Evolutionary conservation across 2,329 filamentous ascomycete genomes (phyloP).

Genomic region (Exophiala viscosa): DNA sequence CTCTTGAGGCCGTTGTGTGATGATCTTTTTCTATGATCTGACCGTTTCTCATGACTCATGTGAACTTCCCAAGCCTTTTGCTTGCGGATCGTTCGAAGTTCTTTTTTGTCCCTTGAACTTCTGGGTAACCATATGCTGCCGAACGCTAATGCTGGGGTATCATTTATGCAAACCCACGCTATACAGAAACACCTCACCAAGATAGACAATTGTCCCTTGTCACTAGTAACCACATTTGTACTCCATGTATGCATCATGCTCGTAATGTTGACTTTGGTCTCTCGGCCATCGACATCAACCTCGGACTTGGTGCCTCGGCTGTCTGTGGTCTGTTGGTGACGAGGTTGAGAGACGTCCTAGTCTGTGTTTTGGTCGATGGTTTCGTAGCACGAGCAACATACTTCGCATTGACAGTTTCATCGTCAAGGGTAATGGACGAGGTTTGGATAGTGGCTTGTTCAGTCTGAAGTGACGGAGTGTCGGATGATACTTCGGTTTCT

Average conservation of each 20-base stretch:
- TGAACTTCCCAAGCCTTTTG: neutral
- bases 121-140: constrained; percentile 12
- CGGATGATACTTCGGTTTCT: constrained; percentile 25
- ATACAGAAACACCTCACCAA: constrained; percentile 24
- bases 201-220: constrained; percentile 8
- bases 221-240: constrained; percentile 19
- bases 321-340: constrained; percentile 9
- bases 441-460: neutral
- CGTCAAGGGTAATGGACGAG: neutral
- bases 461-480: constrained; percentile 9
- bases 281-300: constrained; percentile 23
- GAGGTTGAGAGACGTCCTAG: constrained; percentile 11
- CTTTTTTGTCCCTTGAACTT: constrained; percentile 7
- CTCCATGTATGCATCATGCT: constrained; percentile 13
- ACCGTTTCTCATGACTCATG: constrained; percentile 19
- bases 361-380: neutral
- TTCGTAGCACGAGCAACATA: constrained; percentile 5
- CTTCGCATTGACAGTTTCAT: constrained; percentile 2
- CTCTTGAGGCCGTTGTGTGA: neutral
- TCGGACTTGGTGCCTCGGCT: constrained; percentile 10
- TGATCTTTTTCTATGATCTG: constrained; percentile 10
- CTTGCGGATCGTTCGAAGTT: constrained; percentile 1
- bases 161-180: constrained; percentile 23
- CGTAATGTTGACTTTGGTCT: constrained; percentile 26
- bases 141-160: constrained; percentile 24